Base-by-base conservation (phyloP, 2,329 filamentous ascomycete species). In the Apiospora malaysiana region DNA sequence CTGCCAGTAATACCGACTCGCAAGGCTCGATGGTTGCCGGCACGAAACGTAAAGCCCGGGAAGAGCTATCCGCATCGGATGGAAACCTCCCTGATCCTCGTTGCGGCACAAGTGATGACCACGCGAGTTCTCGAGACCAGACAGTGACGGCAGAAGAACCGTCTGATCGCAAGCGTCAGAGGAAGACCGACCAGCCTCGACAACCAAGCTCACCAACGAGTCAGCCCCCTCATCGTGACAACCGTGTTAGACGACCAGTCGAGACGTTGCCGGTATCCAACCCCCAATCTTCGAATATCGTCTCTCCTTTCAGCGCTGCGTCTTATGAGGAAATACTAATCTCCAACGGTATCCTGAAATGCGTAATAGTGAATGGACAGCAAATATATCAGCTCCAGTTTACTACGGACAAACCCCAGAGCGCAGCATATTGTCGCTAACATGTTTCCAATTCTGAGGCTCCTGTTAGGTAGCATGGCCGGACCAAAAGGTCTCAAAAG, bases 311-410 rank as follows among this genome's bases (percentile, higher is more conserved):
- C 42, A 45, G 12, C 42, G 42, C 42, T 45, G 42, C 42, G 5
- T 59, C 27, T n/a, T 59, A 10, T 59, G 27, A 59, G 27, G 51
- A 59, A 40, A 59, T 40, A 59, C 51, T 7, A 16, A 1, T 59
- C 18, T 59, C 8, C 18, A 9, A 59, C 18, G 51, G 27, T 37
- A 40, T 59, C 27, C 51, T 59, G 51, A 59, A 59, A 59, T 9
- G 27, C 27, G 51, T 40, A 37, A 59, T 59, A 40, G 27, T 59
- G 27, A n/a, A 59, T 18, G 51, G 51, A 59, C 16, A 37, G 51
- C 27, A 37, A 59, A 59, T 27, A 59, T 59, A n/a, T 59, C 27
- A 59, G 51, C 27, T 59, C 27, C 27, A 59, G 27, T 59, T 59
- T 18, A n/a, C 27, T 59, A 4, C 51, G 7, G 27, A 59, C 27